phyloP scores from a whole-genome alignment of 2,329 filamentous ascomycete genomes.

The Colletotrichum sp. region DNA sequence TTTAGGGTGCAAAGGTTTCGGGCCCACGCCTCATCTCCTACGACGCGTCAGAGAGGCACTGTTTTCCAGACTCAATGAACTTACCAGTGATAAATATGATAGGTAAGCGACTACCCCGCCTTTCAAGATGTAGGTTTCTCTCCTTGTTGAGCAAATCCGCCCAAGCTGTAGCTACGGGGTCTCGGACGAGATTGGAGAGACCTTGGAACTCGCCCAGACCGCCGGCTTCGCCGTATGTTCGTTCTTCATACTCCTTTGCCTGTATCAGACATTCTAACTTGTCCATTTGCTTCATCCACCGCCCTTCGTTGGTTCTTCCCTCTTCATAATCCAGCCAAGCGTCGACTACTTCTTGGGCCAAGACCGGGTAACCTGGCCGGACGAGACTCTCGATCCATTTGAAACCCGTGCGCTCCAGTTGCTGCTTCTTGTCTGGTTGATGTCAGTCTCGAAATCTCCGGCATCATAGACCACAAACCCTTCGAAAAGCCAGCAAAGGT shows the following conservation, averaged over 20 bases:
- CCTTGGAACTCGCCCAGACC: not conserved
- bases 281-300: not conserved
- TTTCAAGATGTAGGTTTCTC: not conserved
- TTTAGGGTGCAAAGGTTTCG: not conserved
- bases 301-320: not conserved
- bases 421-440: not conserved
- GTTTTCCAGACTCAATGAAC: not conserved
- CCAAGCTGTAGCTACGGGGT: not conserved
- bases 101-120: not conserved
- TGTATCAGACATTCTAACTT: not conserved
- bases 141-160: not conserved
- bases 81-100: not conserved
- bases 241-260: not conserved
- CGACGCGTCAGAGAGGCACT: not conserved
- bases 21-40: not conserved
- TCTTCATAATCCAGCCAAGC: not conserved
- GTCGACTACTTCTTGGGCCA: not conserved
- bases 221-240: not conserved
- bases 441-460: not conserved
- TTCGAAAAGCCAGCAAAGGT: not conserved
- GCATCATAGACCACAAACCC: not conserved
- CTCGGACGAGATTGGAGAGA: not conserved
- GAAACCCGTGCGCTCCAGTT: not conserved
- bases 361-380: not conserved
- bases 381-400: not conserved